Evolutionary conservation across 2,329 filamentous ascomycete species (phyloP).

Genomic region (Pyrenophora seminiperda): DNA sequence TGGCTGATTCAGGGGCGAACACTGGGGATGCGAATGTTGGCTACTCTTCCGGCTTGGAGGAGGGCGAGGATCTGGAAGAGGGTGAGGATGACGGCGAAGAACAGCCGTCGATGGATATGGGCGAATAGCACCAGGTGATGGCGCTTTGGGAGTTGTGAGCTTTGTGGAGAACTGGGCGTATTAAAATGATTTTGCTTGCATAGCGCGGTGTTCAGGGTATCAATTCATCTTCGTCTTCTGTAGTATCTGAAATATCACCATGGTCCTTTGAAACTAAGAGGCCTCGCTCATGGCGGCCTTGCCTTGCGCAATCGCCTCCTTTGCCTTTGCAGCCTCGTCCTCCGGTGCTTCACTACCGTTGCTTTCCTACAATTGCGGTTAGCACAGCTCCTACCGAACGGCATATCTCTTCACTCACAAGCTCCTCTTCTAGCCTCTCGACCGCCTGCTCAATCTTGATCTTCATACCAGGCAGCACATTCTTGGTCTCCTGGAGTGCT

Average conservation of each 20-base stretch:
- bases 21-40: slow-evolving; percentile 32
- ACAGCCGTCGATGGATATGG: slow-evolving; percentile 32
- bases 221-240: slow-evolving; percentile 12
- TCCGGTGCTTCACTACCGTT: slow-evolving; percentile 46
- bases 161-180: not conserved
- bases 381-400: not conserved
- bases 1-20: slow-evolving; percentile 35
- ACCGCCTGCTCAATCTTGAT: slow-evolving; percentile 74
- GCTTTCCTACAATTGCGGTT: slow-evolving; percentile 44
- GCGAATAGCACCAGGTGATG: no score
- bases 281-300: slow-evolving; percentile 47
- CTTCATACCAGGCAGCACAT: slow-evolving; percentile 74
- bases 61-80: slow-evolving; percentile 41
- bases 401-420: slow-evolving; percentile 61
- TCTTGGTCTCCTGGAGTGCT: slow-evolving; percentile 86
- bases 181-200: slow-evolving; percentile 27
- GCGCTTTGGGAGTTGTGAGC: no score
- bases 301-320: slow-evolving; percentile 49
- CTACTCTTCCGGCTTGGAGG: slow-evolving; percentile 42
- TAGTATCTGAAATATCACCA: not conserved
- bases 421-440: slow-evolving; percentile 73
- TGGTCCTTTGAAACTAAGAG: slow-evolving; percentile 13
- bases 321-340: slow-evolving; percentile 55
- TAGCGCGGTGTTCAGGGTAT: slow-evolving; percentile 42
- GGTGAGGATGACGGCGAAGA: slow-evolving; percentile 38